A percentile compares a stretch with the other conserved stretches of the same genome.
phyloP scores from a whole-genome alignment of 1,284 basidiomycete species.

The Coniferiporia weirii region DNA sequence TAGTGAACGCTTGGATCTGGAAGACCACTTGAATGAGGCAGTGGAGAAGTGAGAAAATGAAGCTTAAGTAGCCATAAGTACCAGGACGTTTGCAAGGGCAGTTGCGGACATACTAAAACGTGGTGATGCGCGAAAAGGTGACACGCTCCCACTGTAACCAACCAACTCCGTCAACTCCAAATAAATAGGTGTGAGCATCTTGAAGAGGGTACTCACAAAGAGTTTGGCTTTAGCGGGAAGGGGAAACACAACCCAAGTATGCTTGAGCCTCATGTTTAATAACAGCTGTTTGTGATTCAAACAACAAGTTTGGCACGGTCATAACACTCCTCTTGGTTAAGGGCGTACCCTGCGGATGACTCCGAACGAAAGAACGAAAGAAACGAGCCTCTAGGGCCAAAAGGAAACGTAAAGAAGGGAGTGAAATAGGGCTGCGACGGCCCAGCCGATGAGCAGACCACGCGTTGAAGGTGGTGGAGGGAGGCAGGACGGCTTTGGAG shows the following conservation, averaged over 20 bases:
- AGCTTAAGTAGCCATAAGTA: conserved; percentile 22
- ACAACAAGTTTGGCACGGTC: neutral
- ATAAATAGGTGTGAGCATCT: neutral
- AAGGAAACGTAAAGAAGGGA: conserved; percentile 9
- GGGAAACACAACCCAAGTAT: conserved; percentile 36
- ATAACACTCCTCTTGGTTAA: neutral
- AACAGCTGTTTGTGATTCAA: conserved; percentile 1
- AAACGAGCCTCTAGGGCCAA: conserved; percentile 43
- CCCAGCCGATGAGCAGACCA: conserved; percentile 43
- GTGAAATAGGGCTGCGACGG: conserved; percentile 31
- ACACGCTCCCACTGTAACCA: conserved; percentile 58
- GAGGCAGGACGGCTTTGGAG: conserved; percentile 26
- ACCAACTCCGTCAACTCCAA: conserved; percentile 14
- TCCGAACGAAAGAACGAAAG: conserved; percentile 28
- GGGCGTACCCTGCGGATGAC: conserved; percentile 14
- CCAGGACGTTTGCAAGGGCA: neutral
- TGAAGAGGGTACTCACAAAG: conserved; percentile 38
- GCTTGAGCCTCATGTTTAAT: conserved; percentile 40
- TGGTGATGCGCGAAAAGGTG: conserved; percentile 61
- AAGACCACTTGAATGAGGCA: conserved; percentile 64
- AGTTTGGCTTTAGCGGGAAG: conserved; percentile 44
- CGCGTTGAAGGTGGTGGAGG: conserved; percentile 23
- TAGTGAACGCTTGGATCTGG: conserved; percentile 60
- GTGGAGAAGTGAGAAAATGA: conserved; percentile 61
- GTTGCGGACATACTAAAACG: conserved; percentile 38